These are phyloP conservation scores for Pseudoperonospora humuli DNA, from an alignment of 352 stramenopile species.

Conservation along the genomic window DNA sequence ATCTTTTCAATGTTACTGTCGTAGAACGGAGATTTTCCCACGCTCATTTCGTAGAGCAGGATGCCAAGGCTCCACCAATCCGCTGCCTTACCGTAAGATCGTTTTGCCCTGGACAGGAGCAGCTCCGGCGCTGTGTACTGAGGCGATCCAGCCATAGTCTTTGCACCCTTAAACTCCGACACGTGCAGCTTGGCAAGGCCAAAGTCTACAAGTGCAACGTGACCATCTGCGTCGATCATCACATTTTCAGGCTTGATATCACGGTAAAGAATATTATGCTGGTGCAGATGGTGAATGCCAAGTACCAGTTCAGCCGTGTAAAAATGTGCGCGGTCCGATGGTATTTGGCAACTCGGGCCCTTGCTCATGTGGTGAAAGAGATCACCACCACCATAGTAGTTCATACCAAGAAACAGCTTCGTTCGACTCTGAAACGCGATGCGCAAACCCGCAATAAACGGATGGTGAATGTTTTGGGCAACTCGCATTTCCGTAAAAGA, in stretches of 20 bases:
- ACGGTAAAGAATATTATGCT: conserved; percentile 93
- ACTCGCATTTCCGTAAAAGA: conserved; percentile 88
- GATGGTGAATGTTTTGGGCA: conserved; percentile 84
- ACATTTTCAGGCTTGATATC: conserved; percentile 97
- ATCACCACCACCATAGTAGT: conserved; percentile 81
- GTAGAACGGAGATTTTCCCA: conserved; percentile 90
- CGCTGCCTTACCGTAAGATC: conserved; percentile 81
- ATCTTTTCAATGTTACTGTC: conserved; percentile 92
- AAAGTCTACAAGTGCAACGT: conserved; percentile 94
- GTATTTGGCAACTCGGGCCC: conserved; percentile 79
- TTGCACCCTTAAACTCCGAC: conserved; percentile 81
- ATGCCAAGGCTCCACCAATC: conserved; percentile 89
- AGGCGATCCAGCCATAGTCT: conserved; percentile 83
- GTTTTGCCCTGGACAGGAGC: conserved; percentile 76
- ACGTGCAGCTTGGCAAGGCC: conserved; percentile 91
- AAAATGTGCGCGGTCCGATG: conserved; percentile 77
- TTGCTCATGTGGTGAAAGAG: conserved; percentile 89
- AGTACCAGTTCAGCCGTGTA: conserved; percentile 91
- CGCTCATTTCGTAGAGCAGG: conserved; percentile 90
- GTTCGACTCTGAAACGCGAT: conserved; percentile 85
- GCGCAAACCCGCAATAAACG: conserved; percentile 76
- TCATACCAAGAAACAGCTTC: conserved; percentile 84
- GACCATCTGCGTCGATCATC: conserved; percentile 92
- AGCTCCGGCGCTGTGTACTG: conserved; percentile 85
- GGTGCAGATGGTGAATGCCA: conserved; percentile 89